Evolutionary conservation across 352 stramenopile genomes (phyloP).

Genomic region (Pythium vanterpoolii): DNA sequence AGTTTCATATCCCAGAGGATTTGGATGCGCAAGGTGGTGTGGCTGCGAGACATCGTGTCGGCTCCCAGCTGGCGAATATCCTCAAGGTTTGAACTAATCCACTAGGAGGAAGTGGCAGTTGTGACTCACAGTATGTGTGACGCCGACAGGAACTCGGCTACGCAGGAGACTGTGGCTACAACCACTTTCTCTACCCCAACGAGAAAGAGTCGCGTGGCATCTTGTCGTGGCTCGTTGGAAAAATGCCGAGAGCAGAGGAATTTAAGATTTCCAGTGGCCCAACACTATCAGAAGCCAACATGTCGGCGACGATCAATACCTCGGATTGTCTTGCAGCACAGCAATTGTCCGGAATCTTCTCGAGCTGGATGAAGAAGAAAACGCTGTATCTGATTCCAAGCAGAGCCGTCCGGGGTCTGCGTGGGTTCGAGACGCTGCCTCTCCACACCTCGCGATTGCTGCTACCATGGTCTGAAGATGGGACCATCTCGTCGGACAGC

Average conservation of each 20-base stretch:
- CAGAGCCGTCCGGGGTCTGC: slow-evolving; percentile 28
- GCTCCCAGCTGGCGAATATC: slow-evolving; percentile 63
- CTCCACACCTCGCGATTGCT: slow-evolving; percentile 35
- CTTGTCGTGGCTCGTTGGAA: slow-evolving; percentile 79
- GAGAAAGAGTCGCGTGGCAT: slow-evolving; percentile 80
- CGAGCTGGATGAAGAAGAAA: slow-evolving; percentile 44
- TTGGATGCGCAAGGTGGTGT: slow-evolving; percentile 43
- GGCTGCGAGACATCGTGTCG: slow-evolving; percentile 68
- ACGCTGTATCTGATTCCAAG: slow-evolving; percentile 48
- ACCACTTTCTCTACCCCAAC: slow-evolving; percentile 86
- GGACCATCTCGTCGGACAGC: neutral
- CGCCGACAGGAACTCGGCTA: slow-evolving; percentile 68
- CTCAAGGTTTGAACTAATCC: slow-evolving; percentile 49
- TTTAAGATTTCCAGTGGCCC: neutral
- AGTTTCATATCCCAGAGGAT: slow-evolving; percentile 27
- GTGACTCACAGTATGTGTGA: neutral
- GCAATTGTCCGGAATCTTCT: slow-evolving; percentile 33
- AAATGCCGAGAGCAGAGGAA: slow-evolving; percentile 35
- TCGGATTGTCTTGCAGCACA: slow-evolving; percentile 9
- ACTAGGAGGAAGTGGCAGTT: no score
- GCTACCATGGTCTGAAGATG: slow-evolving; percentile 33
- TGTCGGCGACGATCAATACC: neutral
- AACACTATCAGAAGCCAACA: neutral
- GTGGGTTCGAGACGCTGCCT: slow-evolving; percentile 48
- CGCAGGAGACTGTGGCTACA: slow-evolving; percentile 83